Percentiles rank a stretch among this genome's conserved stretches.
Conservation (phyloP, 1,139 yeast species). For the Pichia sp. region DNA sequence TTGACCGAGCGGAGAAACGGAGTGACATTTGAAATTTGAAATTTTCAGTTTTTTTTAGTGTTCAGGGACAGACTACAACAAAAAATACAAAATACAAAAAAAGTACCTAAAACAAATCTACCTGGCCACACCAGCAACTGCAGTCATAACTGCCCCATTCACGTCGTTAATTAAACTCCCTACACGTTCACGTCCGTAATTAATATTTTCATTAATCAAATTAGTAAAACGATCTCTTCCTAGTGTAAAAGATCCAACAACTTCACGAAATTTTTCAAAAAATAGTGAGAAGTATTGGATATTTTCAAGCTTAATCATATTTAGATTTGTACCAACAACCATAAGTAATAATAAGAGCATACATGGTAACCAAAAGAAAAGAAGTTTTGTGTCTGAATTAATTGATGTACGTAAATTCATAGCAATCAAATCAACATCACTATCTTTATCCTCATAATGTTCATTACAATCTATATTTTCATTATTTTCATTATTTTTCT, state of each 20-base stretch:
- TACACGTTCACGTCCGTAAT: constrained; percentile 66
- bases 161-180: constrained; percentile 45
- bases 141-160: constrained; percentile 33
- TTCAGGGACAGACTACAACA: not conserved
- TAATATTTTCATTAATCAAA: constrained; percentile 47
- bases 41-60: not conserved
- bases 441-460: constrained; percentile 25
- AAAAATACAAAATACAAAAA: not conserved
- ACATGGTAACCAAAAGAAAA: constrained; percentile 84
- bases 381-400: constrained; percentile 72
- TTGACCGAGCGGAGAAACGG: not conserved
- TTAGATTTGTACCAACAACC: constrained; percentile 41
- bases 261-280: constrained; percentile 35
- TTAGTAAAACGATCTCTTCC: constrained; percentile 61
- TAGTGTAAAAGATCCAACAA: constrained; percentile 55
- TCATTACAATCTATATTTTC: not conserved
- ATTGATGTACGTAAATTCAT: constrained; percentile 44
- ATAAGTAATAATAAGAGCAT: constrained; percentile 50
- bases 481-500: not conserved
- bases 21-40: not conserved
- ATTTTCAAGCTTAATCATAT: constrained; percentile 32
- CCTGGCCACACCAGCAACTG: constrained; percentile 23
- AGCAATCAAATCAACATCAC: constrained; percentile 27
- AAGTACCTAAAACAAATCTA: not conserved
- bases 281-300: constrained; percentile 19